phyloP scores from a whole-genome alignment of 805 yeast genomes.

The Clavispora carvajalis region DNA sequence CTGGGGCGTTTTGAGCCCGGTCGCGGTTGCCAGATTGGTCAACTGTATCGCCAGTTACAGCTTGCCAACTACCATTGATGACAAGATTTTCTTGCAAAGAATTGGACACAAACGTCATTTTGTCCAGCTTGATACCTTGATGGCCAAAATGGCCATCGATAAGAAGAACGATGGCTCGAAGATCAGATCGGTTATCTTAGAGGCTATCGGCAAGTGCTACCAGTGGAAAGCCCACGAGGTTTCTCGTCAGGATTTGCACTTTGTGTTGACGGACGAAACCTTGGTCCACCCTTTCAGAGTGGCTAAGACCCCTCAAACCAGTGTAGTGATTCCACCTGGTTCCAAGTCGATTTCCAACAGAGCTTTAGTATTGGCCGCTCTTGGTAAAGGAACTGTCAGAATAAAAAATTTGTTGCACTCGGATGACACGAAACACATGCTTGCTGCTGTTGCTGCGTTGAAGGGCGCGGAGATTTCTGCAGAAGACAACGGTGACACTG shows the following conservation, averaged over 20 bases:
- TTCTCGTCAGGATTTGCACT: constrained; percentile 70
- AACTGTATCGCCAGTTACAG: constrained; percentile 83
- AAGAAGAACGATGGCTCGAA: constrained; percentile 93
- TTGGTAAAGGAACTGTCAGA: constrained; percentile 79
- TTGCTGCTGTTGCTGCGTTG: constrained; percentile 73
- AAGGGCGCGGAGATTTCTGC: constrained; percentile 77
- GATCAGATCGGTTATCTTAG: constrained; percentile 80
- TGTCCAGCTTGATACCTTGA: constrained; percentile 70
- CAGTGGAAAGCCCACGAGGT: constrained; percentile 86
- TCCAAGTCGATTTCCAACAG: constrained; percentile 96
- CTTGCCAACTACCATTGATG: constrained; percentile 74
- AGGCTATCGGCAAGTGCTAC: constrained; percentile 81
- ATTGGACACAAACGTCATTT: constrained; percentile 57
- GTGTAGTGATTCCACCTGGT: constrained; percentile 80
- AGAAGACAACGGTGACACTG: constrained; percentile 88
- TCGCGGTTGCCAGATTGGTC: constrained; percentile 85
- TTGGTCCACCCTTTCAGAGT: constrained; percentile 54
- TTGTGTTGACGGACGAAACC: constrained; percentile 78
- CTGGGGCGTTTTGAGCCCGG: constrained; percentile 82
- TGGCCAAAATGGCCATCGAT: constrained; percentile 89
- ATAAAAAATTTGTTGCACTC: constrained; percentile 87
- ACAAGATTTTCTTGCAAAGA: constrained; percentile 57
- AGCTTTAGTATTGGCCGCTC: constrained; percentile 87
- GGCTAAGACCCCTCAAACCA: constrained; percentile 30
- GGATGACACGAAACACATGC: constrained; percentile 94